Percentiles rank a stretch among this genome's conserved stretches.
phyloP scores from a whole-genome alignment of 140 eudicot genomes.

The Stevia rebaudiana region DNA sequence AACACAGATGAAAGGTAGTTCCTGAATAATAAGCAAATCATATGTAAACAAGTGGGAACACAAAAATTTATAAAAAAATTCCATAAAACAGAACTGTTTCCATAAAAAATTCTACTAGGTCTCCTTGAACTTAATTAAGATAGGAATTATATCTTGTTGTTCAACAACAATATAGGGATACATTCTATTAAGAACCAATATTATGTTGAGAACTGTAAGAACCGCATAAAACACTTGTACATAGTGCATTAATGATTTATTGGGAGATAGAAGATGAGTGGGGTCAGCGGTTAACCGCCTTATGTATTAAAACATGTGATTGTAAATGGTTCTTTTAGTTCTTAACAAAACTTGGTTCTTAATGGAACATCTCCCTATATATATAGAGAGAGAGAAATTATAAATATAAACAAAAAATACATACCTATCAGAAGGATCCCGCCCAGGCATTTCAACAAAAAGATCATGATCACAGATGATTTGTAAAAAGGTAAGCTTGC shows the following conservation, averaged over 20 bases:
- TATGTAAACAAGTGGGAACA: slow-evolving; percentile 5
- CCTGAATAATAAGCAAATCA: slow-evolving; percentile 42
- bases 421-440: slow-evolving; percentile 99
- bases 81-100: not conserved
- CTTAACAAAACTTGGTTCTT: too few species aligned
- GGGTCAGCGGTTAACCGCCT: too few species aligned
- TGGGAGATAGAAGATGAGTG: too few species aligned
- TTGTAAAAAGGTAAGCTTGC: slow-evolving; percentile 98
- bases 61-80: not conserved
- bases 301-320: too few species aligned
- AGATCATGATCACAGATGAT: slow-evolving; percentile 97
- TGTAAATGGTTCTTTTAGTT: too few species aligned
- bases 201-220: too few species aligned
- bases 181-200: too few species aligned
- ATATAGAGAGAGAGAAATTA: too few species aligned
- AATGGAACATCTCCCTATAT: too few species aligned
- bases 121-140: not conserved
- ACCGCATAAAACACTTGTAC: too few species aligned
- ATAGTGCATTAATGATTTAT: too few species aligned
- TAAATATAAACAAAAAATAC: not conserved
- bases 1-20: slow-evolving; percentile 93
- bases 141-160: not conserved
- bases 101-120: not conserved
- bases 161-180: too few species aligned
- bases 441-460: slow-evolving; percentile 98